phyloP scores from a whole-genome alignment of 2,329 filamentous ascomycete species.

The Eutypella sp. region DNA sequence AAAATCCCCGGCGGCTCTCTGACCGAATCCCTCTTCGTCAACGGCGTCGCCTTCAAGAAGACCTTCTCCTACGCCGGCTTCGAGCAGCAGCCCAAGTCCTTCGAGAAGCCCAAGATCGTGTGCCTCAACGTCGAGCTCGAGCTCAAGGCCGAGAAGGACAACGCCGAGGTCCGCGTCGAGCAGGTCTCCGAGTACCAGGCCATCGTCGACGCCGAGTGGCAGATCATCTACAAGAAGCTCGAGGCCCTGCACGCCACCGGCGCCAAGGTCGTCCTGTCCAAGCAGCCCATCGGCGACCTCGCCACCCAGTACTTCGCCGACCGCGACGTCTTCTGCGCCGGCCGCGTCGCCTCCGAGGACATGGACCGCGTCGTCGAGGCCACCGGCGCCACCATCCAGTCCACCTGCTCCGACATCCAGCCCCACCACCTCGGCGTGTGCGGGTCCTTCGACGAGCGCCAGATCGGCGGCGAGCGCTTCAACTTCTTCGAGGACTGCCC shows the following conservation, averaged over 20 bases:
- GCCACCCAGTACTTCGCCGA: constrained; percentile 98
- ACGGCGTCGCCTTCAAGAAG: constrained; percentile 99
- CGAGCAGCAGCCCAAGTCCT: constrained; percentile 96
- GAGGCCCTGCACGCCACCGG: constrained; percentile 91
- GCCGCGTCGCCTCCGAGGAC: constrained; percentile 84
- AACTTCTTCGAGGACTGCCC: constrained; percentile 98
- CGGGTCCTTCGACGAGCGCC: constrained; percentile 86
- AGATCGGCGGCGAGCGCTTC: constrained; percentile 95
- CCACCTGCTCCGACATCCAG: constrained; percentile 93
- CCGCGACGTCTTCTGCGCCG: constrained; percentile 96
- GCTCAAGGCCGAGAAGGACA: constrained; percentile 98
- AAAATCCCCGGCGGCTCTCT: constrained; percentile 95
- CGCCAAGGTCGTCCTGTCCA: constrained; percentile 95
- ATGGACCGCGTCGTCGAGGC: constrained; percentile 95
- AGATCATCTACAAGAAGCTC: constrained; percentile 99
- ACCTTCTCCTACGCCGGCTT: constrained; percentile 99
- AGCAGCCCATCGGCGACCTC: constrained; percentile 93
- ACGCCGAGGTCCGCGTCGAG: constrained; percentile 95
- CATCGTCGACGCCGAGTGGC: constrained; percentile 98
- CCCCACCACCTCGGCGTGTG: constrained; percentile 86
- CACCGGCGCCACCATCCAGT: constrained; percentile 87
- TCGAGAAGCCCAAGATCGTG: constrained; percentile 91
- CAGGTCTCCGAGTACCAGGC: constrained; percentile 99
- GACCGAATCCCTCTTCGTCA: constrained; percentile 93
- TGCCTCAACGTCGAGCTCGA: constrained; percentile 97